A percentile compares a stretch with the other conserved stretches of the same genome.
phyloP scores from a whole-genome alignment of 148 eudicot genomes.

The Silene uniflora region DNA sequence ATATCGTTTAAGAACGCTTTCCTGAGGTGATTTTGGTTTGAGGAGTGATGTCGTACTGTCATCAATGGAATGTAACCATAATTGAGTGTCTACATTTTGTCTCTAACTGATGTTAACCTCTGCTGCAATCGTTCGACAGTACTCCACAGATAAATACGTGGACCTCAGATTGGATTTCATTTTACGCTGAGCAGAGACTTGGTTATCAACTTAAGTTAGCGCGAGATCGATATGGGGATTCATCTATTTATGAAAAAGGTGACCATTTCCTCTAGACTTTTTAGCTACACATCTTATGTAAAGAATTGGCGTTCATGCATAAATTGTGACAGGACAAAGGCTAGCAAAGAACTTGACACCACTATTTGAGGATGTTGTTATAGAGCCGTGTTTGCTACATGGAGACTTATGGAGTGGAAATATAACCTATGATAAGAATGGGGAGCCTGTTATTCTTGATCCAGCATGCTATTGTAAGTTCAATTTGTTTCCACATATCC shows the following conservation, averaged over 20 bases:
- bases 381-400: constrained; percentile 92
- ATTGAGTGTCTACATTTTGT: not conserved
- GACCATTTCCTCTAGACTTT: not conserved
- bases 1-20: not conserved
- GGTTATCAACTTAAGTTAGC: constrained; percentile 90
- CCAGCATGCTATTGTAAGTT: constrained; percentile 98
- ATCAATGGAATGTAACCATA: constrained; percentile 9
- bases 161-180: constrained; percentile 93
- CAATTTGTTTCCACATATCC: constrained; percentile 11
- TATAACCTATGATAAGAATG: constrained; percentile 73
- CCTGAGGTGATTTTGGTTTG: not conserved
- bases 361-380: constrained; percentile 60
- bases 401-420: constrained; percentile 99
- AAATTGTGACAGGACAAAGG: constrained; percentile 61
- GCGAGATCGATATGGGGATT: constrained; percentile 79
- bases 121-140: constrained; percentile 36
- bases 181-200: constrained; percentile 74
- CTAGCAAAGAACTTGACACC: constrained; percentile 66
- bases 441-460: constrained; percentile 91
- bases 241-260: constrained; percentile 89
- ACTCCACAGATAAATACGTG: constrained; percentile 92
- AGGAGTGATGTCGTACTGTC: not conserved
- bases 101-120: not conserved
- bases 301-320: not conserved
- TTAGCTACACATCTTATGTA: not conserved